A percentile compares a stretch with the other conserved stretches of the same genome.
Evolutionary conservation across 2,329 filamentous ascomycete species (phyloP).

Genomic region (Pyrenophora teres): DNA sequence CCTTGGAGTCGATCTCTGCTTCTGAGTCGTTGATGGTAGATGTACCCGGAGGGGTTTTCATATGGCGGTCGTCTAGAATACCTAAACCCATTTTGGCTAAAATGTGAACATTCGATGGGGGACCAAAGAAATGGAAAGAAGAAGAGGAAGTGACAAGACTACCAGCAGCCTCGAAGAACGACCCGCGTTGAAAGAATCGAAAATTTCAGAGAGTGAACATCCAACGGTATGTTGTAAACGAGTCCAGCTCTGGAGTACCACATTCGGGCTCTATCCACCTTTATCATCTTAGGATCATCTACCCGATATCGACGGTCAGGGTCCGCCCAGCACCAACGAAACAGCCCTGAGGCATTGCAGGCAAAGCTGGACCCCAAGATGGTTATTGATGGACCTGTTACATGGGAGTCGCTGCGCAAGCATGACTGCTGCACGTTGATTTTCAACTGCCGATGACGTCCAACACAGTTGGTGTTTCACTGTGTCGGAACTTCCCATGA

Average conservation of each 20-base stretch:
- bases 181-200: not conserved
- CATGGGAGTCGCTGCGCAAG: slow-evolving; percentile 3
- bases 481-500: slow-evolving; percentile 3
- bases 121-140: not conserved
- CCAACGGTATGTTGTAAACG: not conserved
- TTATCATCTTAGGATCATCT: slow-evolving; percentile 9
- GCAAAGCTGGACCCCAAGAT: slow-evolving; percentile 2
- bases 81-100: slow-evolving; percentile 37
- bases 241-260: slow-evolving; percentile 11
- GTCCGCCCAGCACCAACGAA: slow-evolving; percentile 11
- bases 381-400: not conserved
- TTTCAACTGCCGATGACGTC: slow-evolving; percentile 1
- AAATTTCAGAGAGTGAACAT: not conserved
- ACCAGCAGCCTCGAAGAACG: slow-evolving; percentile 32
- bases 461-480: slow-evolving; percentile 15
- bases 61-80: slow-evolving; percentile 35
- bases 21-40: slow-evolving; percentile 30
- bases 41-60: slow-evolving; percentile 41
- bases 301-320: slow-evolving; percentile 3
- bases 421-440: not conserved
- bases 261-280: not conserved
- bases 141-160: slow-evolving; percentile 16
- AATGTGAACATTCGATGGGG: not conserved
- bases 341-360: slow-evolving; percentile 14
- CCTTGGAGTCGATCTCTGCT: slow-evolving; percentile 17